phyloP scores from a whole-genome alignment of 129 eudicot species.

The Gnaphalium uliginosum region DNA sequence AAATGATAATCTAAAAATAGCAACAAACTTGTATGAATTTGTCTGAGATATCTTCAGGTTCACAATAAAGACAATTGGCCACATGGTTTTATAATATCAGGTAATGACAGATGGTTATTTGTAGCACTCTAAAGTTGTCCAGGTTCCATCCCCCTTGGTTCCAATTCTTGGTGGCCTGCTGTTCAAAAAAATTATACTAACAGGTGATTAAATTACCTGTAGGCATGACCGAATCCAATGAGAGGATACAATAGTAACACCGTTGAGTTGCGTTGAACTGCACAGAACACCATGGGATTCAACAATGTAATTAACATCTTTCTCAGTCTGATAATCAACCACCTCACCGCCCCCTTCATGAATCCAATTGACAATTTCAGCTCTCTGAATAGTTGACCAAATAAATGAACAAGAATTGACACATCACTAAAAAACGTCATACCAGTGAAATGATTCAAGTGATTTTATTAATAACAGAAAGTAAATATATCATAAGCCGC shows the following conservation, averaged over 20 bases:
- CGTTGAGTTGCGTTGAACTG: conserved; percentile 20
- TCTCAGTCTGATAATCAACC: conserved; percentile 40
- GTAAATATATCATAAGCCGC: too few species aligned
- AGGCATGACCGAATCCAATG: conserved; percentile 90
- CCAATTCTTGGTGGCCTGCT: too few species aligned
- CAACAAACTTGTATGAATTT: too few species aligned
- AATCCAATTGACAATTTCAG: conserved; percentile 78
- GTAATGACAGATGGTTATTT: too few species aligned
- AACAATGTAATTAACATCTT: conserved; percentile 59
- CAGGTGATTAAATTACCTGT: conserved; percentile 43
- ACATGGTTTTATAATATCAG: too few species aligned
- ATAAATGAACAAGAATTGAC: not conserved
- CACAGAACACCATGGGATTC: conserved; percentile 71
- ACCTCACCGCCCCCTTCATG: conserved; percentile 81
- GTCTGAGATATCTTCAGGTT: too few species aligned
- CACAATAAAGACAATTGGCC: too few species aligned
- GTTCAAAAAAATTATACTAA: too few species aligned
- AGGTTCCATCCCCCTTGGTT: too few species aligned
- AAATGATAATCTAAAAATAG: too few species aligned
- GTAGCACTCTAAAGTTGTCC: too few species aligned
- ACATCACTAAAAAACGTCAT: not conserved
- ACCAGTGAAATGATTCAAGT: conserved; percentile 1
- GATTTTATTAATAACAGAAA: too few species aligned
- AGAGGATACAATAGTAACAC: conserved; percentile 59
- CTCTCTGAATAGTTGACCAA: conserved; percentile 51